Conservation (phyloP, 306 rosid genomes). For the Sechiopsis laciniata region DNA sequence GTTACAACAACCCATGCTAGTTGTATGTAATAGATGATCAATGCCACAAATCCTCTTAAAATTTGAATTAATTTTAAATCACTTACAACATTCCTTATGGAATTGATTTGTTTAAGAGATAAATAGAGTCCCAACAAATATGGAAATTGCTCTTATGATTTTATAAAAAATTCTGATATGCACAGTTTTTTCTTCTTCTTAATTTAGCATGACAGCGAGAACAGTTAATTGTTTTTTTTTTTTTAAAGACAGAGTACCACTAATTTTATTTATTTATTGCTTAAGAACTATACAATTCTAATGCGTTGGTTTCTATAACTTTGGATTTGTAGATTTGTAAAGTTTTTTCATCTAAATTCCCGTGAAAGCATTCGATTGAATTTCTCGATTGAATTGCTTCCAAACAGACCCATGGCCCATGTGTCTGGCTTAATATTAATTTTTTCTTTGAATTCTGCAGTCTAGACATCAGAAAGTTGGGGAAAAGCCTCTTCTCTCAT, state of each 20-base stretch:
- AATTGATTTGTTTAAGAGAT: neutral
- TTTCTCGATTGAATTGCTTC: conserved; percentile 13
- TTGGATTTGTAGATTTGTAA: neutral
- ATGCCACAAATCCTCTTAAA: neutral
- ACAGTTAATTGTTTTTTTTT: neutral
- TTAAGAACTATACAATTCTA: neutral
- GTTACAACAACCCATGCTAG: neutral
- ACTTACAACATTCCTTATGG: neutral
- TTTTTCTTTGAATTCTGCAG: conserved; percentile 49
- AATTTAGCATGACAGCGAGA: neutral
- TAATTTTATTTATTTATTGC: neutral
- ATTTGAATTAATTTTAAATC: neutral
- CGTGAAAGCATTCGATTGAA: neutral
- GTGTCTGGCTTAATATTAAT: conserved; percentile 1
- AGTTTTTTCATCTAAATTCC: neutral
- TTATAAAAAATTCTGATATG: neutral
- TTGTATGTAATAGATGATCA: neutral
- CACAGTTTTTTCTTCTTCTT: neutral
- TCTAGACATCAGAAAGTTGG: conserved; percentile 94
- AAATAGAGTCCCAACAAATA: neutral
- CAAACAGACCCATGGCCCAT: neutral
- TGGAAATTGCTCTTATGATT: neutral
- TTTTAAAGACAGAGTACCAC: neutral
- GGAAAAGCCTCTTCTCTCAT: conserved; percentile 93
- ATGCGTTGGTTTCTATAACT: conserved; percentile 1